Evolutionary conservation across 441 rosid species (phyloP), one percentile per base, ranked within the genome.

Genomic region (Isatis lusitanica): DNA sequence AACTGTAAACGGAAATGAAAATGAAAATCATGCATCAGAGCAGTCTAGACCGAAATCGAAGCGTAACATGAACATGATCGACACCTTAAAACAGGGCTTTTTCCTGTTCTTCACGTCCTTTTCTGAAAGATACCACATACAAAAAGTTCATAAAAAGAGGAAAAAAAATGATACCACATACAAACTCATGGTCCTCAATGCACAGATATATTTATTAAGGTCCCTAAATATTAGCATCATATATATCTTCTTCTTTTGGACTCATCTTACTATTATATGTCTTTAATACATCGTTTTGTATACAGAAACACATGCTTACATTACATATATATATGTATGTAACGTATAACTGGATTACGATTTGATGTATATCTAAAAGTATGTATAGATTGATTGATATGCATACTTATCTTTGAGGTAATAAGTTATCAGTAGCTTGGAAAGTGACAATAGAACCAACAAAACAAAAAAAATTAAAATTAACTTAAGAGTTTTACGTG

Each of bases 401-500:
- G 59, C 59, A 62, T 71, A 43, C 77, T 66, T 51, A 71, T 71
- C 57, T 33, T 12, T 50, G 73, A 59, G 63, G 76, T 66, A 77
- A 77, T 77, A 72, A 71, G 77, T 66, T 77, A 71, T 77, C 73
- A 51, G 73, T 66, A 71, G 59, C 50, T 71, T 65, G 28, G 72
- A 66, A 58, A 77, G 73, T 59, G 76, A 65, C 79, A 46, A 13
- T 36, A 18, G 15, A 68, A 26, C 58, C 12, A 21, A 21, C 24
- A 61, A 3, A 43, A 18, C 12, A 16, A 9, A 17, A 17, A 12
- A 58, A 31, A 21, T 36, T 17, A 9, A 60, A 44, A 44, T 69
- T 26, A 75, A 56, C 60, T 36, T 76, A 21, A 26, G 18, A 51
- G 58, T 42, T 71, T 57, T 71, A 71, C 68, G 76, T 59, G 67